phyloP scores from a whole-genome alignment of 1,284 basidiomycete species.

The Caloboletus firmus region DNA sequence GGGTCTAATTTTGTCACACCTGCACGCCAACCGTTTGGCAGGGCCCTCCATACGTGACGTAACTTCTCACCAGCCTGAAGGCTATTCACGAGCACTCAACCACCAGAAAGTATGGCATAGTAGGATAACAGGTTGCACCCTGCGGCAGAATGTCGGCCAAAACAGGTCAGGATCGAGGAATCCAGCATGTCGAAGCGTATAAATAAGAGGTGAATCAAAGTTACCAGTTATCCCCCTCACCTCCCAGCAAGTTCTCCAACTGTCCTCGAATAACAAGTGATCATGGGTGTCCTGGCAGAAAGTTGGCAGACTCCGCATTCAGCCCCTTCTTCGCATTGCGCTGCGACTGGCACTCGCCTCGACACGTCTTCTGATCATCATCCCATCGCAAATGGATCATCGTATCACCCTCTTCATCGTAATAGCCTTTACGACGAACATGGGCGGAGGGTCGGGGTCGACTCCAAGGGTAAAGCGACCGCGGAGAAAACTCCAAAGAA shows the following conservation, averaged over 20 bases:
- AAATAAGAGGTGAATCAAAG: too few species aligned
- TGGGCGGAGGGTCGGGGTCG: too few species aligned
- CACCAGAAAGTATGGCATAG: neutral
- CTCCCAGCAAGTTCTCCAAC: too few species aligned
- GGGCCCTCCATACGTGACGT: neutral
- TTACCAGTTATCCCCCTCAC: too few species aligned
- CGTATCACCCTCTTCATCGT: neutral
- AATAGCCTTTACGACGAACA: neutral
- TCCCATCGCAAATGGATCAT: fast-evolving
- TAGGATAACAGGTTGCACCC: neutral
- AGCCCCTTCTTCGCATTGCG: fast-evolving
- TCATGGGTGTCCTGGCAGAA: constrained; percentile 5
- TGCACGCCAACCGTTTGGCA: neutral
- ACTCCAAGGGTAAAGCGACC: neutral
- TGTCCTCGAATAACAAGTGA: neutral
- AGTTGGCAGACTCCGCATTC: neutral
- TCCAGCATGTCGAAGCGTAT: too few species aligned
- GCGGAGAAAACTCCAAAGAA: neutral
- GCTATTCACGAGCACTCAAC: too few species aligned
- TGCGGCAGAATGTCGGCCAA: neutral
- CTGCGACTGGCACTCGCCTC: neutral
- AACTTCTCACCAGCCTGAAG: neutral
- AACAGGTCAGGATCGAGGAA: neutral
- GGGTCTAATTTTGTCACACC: neutral
- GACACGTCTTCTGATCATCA: neutral